Evolutionary conservation across 140 eudicot species (phyloP).

Genomic region (Artemisia princeps): DNA sequence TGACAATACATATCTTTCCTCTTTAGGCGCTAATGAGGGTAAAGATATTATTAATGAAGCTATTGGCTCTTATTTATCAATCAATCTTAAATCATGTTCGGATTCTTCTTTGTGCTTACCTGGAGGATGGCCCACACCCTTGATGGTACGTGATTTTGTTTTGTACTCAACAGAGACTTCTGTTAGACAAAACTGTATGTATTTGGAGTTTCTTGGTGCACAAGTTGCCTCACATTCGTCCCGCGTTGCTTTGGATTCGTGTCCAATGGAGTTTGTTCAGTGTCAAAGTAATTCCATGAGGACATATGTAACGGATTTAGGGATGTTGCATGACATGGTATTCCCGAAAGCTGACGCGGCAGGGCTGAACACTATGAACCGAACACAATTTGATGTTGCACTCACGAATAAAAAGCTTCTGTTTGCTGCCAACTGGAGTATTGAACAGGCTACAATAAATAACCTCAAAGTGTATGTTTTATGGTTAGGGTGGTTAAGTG

Average conservation of each 20-base stretch:
- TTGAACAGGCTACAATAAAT: conserved; percentile 70
- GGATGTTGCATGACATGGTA: conserved; percentile 32
- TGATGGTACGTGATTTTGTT: conserved; percentile 58
- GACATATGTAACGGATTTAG: conserved; percentile 41
- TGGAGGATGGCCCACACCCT: conserved; percentile 85
- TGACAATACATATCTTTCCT: conserved; percentile 86
- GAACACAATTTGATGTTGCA: conserved; percentile 26
- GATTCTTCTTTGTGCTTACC: conserved; percentile 48
- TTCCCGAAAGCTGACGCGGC: conserved; percentile 32
- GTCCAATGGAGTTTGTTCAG: conserved; percentile 19
- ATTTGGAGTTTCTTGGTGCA: conserved; percentile 68
- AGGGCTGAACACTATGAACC: too few species aligned
- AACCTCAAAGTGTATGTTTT: conserved; percentile 50
- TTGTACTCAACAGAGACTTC: conserved; percentile 61
- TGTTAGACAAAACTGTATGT: conserved; percentile 63
- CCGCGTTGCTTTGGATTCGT: conserved; percentile 23
- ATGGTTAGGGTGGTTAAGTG: conserved; percentile 68
- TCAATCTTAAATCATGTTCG: conserved; percentile 16
- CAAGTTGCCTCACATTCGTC: conserved; percentile 38
- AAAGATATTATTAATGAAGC: conserved; percentile 46
- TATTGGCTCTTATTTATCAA: conserved; percentile 37
- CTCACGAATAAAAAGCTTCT: conserved; percentile 32
- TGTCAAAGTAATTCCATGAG: conserved; percentile 25
- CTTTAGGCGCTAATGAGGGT: conserved; percentile 73
- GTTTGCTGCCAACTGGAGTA: conserved; percentile 81